These are phyloP conservation scores for Daedaleopsis nitida DNA, from an alignment of 768 basidiomycete species.

Conservation along the genomic window DNA sequence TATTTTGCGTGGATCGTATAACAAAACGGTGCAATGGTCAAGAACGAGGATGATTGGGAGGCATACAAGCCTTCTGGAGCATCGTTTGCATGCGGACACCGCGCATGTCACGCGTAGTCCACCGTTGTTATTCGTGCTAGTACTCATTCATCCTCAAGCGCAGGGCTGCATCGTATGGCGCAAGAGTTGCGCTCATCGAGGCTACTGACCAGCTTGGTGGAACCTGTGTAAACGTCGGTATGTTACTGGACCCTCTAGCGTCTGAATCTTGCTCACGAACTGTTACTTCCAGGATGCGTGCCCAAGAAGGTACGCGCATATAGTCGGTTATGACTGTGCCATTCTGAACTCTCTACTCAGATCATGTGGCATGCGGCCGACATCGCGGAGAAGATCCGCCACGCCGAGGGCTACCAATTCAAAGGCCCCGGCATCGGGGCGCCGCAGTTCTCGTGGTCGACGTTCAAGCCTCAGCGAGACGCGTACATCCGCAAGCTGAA, in stretches of 20 bases:
- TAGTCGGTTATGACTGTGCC: background rate
- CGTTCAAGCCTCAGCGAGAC: conserved; percentile 93
- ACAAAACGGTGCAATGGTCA: no score
- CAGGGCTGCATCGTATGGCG: conserved; percentile 88
- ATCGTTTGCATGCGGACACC: no score
- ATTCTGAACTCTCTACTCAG: conserved; percentile 38
- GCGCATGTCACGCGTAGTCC: background rate
- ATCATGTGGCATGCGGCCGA: conserved; percentile 99
- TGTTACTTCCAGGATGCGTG: conserved; percentile 70
- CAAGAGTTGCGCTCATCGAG: conserved; percentile 92
- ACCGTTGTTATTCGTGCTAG: background rate
- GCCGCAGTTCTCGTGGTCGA: conserved; percentile 82
- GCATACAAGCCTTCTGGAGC: no score
- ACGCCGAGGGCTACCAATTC: conserved; percentile 78
- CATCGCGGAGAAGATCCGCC: conserved; percentile 78
- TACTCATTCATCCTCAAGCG: conserved; percentile 52
- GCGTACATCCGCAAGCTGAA: conserved; percentile 91
- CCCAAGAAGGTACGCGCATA: conserved; percentile 80
- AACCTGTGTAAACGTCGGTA: conserved; percentile 97
- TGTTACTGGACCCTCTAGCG: background rate
- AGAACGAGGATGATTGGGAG: no score
- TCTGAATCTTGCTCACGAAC: no score
- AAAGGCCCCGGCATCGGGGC: conserved; percentile 52
- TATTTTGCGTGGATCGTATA: no score
- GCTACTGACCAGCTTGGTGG: conserved; percentile 76